Evolutionary conservation across 441 rosid genomes (phyloP), one percentile per base, ranked within the genome.

Genomic region (Flueggea neowawraea): DNA sequence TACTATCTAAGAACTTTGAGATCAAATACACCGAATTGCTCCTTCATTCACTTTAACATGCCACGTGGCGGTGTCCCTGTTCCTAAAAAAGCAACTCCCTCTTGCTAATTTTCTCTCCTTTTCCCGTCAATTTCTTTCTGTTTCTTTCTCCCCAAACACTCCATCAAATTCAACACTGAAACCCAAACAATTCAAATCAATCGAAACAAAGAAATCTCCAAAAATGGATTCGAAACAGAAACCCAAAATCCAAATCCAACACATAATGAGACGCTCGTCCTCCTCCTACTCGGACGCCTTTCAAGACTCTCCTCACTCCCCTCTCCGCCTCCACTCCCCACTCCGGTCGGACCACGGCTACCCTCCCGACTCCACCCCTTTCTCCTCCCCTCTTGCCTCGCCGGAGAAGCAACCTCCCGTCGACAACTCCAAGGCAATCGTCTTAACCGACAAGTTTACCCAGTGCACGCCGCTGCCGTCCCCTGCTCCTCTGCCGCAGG

Each of bases 311-410:
- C 87, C 90, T 4, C 95, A 70, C 81, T 89, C 97, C 1, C 96
- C 97, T 16, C 92, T 86, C 72, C 82, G 90, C 13, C 76, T 72
- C 79, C 81, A 86, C 58, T 86, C 98, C 16, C 97, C 97, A 0
- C 76, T 82, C 68, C 86, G 69, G 22, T 91, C 92, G 62, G 92
- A 88, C 68, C 83, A 74, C 22, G 96, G 84, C 31, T 88, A 84
- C 65, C 87, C 86, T 4, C 81, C 81, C 16, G 88, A 79, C 28
- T 61, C 89, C 64, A 66, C 84, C 43, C 87, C 89, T 45, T 94
- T 77, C 69, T 74, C 75, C 55, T 91, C 97, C 3, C 97, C 97
- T 0, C 65, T 55, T 4, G 74, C 78, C 65, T 88, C 90, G 52
- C 96, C 92, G 2, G 82, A 66, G 28, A 82, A 81, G 28, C 28